Conservation (phyloP, 1,284 basidiomycete species). For the Fistulinella cinereoalba region DNA sequence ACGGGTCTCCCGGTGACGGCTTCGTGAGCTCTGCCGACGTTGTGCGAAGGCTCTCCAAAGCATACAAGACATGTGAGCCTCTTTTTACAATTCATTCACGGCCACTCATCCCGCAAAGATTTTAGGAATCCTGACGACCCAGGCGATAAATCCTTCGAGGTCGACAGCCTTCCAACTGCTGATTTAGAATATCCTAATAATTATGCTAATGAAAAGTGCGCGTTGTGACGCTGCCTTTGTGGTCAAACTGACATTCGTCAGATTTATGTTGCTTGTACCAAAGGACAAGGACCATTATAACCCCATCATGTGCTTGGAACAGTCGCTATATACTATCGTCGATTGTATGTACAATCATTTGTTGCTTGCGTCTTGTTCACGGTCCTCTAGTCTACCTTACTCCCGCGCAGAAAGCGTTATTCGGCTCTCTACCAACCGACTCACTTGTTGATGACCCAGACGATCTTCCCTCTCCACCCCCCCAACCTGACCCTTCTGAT, state of each 20-base stretch:
- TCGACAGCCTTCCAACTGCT: constrained; percentile 53
- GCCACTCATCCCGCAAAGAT: constrained; percentile 39
- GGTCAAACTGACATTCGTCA: constrained; percentile 24
- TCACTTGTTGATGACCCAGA: constrained; percentile 39
- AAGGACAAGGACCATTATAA: constrained; percentile 80
- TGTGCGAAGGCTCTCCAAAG: constrained; percentile 55
- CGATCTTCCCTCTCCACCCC: constrained; percentile 31
- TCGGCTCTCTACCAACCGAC: constrained; percentile 60
- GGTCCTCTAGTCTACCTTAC: constrained; percentile 58
- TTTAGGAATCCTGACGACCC: constrained; percentile 63
- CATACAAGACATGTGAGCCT: constrained; percentile 63
- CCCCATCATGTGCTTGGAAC: constrained; percentile 70
- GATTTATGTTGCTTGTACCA: constrained; percentile 68
- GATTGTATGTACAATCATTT: constrained; percentile 46
- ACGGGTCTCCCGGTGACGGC: constrained; percentile 47
- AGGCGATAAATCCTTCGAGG: constrained; percentile 56
- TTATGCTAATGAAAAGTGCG: constrained; percentile 55
- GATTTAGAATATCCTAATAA: constrained; percentile 73
- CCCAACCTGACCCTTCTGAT: constrained; percentile 36
- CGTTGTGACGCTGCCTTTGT: constrained; percentile 1
- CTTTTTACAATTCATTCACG: too few relatives aligned
- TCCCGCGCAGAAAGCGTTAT: constrained; percentile 57
- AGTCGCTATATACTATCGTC: constrained; percentile 62
- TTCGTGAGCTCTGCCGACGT: constrained; percentile 62
- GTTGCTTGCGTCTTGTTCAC: constrained; percentile 14